These are phyloP conservation scores for Melanomma pulvis-pyrius DNA, from an alignment of 495 filamentous ascomycete genomes.

Conservation along the genomic window DNA sequence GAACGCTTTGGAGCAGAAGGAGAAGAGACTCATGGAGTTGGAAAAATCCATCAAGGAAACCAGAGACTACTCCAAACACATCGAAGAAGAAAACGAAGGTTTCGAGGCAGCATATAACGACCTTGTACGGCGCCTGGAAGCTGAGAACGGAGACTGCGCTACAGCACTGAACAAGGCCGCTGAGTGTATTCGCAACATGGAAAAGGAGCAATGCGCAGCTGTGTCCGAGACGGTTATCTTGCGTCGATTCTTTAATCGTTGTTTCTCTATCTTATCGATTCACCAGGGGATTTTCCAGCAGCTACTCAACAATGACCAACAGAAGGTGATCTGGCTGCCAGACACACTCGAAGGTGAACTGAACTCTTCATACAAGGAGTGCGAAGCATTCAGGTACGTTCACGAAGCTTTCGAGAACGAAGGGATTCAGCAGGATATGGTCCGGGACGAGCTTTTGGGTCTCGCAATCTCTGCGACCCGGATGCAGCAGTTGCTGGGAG, in stretches of 20 bases:
- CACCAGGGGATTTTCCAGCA: slow-evolving; percentile 18
- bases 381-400: not conserved
- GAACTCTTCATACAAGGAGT: not conserved
- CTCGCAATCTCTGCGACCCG: not conserved
- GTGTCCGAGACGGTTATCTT: slow-evolving; percentile 8
- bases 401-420: slow-evolving; percentile 11
- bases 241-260: slow-evolving; percentile 1
- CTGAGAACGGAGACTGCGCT: not conserved
- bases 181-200: not conserved
- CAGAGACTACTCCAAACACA: not conserved
- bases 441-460: not conserved
- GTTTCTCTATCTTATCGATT: slow-evolving; percentile 1
- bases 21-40: not conserved
- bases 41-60: not conserved
- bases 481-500: not conserved
- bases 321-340: not conserved
- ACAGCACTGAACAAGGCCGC: slow-evolving; percentile 2
- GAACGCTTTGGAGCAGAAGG: not conserved
- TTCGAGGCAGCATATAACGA: not conserved
- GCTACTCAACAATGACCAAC: slow-evolving; percentile 45
- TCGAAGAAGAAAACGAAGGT: slow-evolving; percentile 1
- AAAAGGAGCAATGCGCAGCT: not conserved
- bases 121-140: not conserved
- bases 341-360: not conserved
- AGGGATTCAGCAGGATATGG: not conserved